Evolutionary conservation across 345 rosid species (phyloP).

Genomic region (Bruguiera parviflora): DNA sequence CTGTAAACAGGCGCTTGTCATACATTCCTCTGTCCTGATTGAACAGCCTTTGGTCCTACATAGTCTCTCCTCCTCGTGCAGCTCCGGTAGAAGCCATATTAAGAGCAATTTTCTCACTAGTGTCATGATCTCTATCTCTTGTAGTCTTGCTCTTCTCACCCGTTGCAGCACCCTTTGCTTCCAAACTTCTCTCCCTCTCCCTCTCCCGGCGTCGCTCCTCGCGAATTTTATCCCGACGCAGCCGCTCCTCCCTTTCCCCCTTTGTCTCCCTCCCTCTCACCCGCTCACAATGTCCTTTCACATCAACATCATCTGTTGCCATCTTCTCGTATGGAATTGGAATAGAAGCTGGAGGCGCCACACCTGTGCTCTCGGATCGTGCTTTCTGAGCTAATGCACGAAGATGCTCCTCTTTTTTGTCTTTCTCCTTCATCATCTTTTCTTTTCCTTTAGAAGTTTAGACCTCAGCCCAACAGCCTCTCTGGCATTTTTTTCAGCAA

Average conservation of each 20-base stretch:
- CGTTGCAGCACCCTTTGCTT: conserved; percentile 83
- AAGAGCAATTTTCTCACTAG: conserved; percentile 92
- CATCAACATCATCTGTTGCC: conserved; percentile 48
- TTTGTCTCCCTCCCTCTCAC: conserved; percentile 56
- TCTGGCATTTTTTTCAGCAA: conserved; percentile 95
- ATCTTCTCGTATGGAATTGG: conserved; percentile 52
- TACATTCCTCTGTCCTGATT: conserved; percentile 97
- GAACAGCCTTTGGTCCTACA: conserved; percentile 85
- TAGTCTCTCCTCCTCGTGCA: conserved; percentile 82
- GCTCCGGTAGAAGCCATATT: conserved; percentile 91
- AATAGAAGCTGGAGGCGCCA: conserved; percentile 49
- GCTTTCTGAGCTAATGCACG: conserved; percentile 94
- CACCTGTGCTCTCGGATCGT: conserved; percentile 82
- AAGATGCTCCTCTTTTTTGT: conserved; percentile 81
- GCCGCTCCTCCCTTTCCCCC: conserved; percentile 76
- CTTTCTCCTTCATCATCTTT: conserved; percentile 91
- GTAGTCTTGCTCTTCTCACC: conserved; percentile 97
- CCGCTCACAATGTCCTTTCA: conserved; percentile 56
- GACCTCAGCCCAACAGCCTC: conserved; percentile 98
- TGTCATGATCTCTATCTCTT: conserved; percentile 86
- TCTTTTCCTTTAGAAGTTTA: conserved; percentile 89
- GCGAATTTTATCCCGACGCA: conserved; percentile 85
- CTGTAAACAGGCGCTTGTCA: conserved; percentile 81
- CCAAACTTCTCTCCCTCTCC: conserved; percentile 83
- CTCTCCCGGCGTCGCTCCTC: conserved; percentile 90